Evolutionary conservation across 2,329 filamentous ascomycete genomes (phyloP), one percentile per base, ranked within the genome.

Genomic region (Drechslera avenae): DNA sequence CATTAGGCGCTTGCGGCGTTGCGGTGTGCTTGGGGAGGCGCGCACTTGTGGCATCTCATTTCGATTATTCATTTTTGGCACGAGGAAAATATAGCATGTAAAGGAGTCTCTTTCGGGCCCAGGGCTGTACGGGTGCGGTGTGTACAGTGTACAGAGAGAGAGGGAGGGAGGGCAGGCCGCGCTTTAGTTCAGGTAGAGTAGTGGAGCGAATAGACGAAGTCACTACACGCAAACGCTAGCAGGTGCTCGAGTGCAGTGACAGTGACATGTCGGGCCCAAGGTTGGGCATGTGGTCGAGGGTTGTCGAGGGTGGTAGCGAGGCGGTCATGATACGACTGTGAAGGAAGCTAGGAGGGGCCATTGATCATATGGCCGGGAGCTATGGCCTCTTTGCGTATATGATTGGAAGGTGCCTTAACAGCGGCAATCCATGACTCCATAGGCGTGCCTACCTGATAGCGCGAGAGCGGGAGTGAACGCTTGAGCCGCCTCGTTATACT

Each of bases 71-170:
- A 57, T 60, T 60, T 44, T 60, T 53, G 58, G 60, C 49, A 58
- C 53, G 64, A 52, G 56, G 57, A 64, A 64, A 65, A 66, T 54
- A 60, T 56, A 62, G 59, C 63, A 63, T 67, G 58, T 59, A 58
- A 60, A 61, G 62, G 59, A 64, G 61, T 63, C 53, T 59, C 56
- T 56, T 59, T 52, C 52, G 45, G 52, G 39, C 48, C 43, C 49
- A 33, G 31, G 43, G 36, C 37, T 34, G 42, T 50, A 41, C 55
- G 26, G 26, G 26, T 12, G 26, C 7, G 9, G 21, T 55, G 50
- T 52, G 49, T 61, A 50, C 44, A 56, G 55, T 50, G 50, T 50
- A 51, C 48, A 50, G 56, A 42, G 54, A 40, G 43, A 45, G 30
- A 33, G 36, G 6, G 36, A n/a, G 36, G 18, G 12, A 39, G 21